These are phyloP conservation scores for Neonectria punicea DNA, from an alignment of 2,329 filamentous ascomycete species.

Conservation along the genomic window DNA sequence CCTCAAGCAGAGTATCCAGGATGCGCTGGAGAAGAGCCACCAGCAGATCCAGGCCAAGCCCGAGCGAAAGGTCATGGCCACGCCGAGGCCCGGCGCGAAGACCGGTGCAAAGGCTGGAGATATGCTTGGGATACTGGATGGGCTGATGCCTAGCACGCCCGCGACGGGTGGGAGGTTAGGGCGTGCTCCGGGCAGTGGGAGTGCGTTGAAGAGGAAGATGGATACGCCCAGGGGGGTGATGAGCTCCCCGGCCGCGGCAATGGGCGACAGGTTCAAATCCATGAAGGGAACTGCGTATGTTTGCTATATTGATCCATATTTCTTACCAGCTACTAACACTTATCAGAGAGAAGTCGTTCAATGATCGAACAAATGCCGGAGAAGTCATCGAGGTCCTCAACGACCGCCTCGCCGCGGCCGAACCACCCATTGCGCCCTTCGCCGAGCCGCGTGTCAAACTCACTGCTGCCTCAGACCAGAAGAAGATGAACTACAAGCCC, in stretches of 20 bases:
- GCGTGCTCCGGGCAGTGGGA: conserved; percentile 44
- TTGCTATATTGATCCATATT: too few relatives aligned
- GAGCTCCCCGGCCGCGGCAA: conserved; percentile 49
- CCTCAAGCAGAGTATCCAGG: conserved; percentile 89
- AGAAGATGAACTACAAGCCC: conserved; percentile 91
- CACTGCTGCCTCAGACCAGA: conserved; percentile 86
- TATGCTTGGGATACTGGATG: conserved; percentile 87
- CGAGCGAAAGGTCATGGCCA: conserved; percentile 70
- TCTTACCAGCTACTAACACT: conserved; percentile 9
- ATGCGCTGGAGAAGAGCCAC: conserved; percentile 81
- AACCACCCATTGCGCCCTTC: conserved; percentile 77
- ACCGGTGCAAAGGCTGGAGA: conserved; percentile 66
- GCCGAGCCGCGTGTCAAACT: conserved; percentile 83
- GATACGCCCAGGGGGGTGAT: conserved; percentile 42
- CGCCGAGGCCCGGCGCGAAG: conserved; percentile 67
- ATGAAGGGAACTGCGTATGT: conserved; percentile 46
- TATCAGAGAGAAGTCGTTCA: conserved; percentile 62
- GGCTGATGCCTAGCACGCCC: conserved; percentile 73
- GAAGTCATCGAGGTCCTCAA: conserved; percentile 88
- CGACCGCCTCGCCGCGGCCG: conserved; percentile 72
- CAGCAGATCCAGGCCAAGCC: conserved; percentile 71
- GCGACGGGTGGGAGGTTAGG: conserved; percentile 56
- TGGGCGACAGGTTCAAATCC: conserved; percentile 48
- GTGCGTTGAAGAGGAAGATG: conserved; percentile 47
- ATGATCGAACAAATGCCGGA: conserved; percentile 80